Conservation (phyloP, 257 asterid genomes). For the Ocimum tenuiflorum region DNA sequence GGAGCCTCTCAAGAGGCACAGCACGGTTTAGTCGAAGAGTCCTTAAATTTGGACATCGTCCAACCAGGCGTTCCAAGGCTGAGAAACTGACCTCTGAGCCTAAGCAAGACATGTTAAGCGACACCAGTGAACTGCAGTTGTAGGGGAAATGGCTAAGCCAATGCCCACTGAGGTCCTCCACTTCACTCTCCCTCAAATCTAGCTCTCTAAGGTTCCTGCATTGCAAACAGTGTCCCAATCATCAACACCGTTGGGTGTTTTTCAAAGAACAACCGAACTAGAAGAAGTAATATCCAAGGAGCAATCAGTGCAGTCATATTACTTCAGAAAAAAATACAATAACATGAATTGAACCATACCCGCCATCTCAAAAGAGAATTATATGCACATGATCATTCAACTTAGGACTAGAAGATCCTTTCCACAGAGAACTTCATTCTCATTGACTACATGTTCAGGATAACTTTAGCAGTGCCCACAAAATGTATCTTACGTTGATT, state of each 20-base stretch:
- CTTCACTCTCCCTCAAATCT: constrained; percentile 54
- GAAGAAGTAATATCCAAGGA: constrained; percentile 24
- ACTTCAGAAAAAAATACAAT: background rate
- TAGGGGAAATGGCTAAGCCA: constrained; percentile 63
- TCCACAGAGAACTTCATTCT: background rate
- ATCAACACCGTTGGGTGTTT: constrained; percentile 34
- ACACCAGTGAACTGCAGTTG: constrained; percentile 44
- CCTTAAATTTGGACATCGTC: constrained; percentile 46
- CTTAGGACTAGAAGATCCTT: background rate
- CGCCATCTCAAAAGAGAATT: background rate
- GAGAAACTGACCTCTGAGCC: constrained; percentile 44
- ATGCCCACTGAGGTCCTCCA: constrained; percentile 50
- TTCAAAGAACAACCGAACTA: background rate
- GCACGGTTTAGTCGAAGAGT: constrained; percentile 47
- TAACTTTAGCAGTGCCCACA: background rate
- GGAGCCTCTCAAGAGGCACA: constrained; percentile 55
- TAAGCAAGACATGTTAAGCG: constrained; percentile 54
- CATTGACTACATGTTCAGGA: background rate
- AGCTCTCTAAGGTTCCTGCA: constrained; percentile 50
- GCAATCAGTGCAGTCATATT: background rate
- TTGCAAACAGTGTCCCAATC: constrained; percentile 15
- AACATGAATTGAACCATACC: background rate
- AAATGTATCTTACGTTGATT: background rate
- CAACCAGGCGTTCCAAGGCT: constrained; percentile 56
- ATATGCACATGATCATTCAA: background rate